Conservation (phyloP, 2,329 filamentous ascomycete genomes). For the Sclerotinia borealis region DNA sequence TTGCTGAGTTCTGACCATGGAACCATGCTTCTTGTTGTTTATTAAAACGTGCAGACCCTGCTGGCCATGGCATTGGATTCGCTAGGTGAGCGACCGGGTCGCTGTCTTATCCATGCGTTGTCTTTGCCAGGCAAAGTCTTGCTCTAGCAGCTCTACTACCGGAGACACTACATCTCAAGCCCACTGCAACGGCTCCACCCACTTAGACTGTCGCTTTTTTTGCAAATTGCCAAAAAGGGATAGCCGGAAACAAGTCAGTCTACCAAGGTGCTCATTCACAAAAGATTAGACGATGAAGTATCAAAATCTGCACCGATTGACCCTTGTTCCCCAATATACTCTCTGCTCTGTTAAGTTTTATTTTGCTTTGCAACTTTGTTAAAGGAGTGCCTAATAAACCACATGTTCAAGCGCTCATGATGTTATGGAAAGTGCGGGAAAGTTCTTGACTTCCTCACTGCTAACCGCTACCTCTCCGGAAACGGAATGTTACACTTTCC, state of each 20-base stretch:
- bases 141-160: background rate
- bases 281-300: background rate
- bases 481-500: slow-evolving; percentile 1
- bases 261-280: background rate
- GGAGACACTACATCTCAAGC: background rate
- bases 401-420: background rate
- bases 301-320: background rate
- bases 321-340: background rate
- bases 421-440: background rate
- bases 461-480: background rate
- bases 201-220: background rate
- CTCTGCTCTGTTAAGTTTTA: no score
- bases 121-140: slow-evolving; percentile 1
- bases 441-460: background rate
- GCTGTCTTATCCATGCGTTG: slow-evolving; percentile 12
- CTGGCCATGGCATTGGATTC: slow-evolving; percentile 21
- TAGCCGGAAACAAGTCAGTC: background rate
- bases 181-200: background rate
- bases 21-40: background rate
- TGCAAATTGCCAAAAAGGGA: background rate
- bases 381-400: background rate
- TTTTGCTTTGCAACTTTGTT: background rate
- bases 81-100: slow-evolving; percentile 6
- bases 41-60: slow-evolving; percentile 20
- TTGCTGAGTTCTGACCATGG: background rate